A percentile compares a stretch with the other conserved stretches of the same genome.
phyloP scores from a whole-genome alignment of 495 filamentous ascomycete genomes.

The Annulohypoxylon nitens region DNA sequence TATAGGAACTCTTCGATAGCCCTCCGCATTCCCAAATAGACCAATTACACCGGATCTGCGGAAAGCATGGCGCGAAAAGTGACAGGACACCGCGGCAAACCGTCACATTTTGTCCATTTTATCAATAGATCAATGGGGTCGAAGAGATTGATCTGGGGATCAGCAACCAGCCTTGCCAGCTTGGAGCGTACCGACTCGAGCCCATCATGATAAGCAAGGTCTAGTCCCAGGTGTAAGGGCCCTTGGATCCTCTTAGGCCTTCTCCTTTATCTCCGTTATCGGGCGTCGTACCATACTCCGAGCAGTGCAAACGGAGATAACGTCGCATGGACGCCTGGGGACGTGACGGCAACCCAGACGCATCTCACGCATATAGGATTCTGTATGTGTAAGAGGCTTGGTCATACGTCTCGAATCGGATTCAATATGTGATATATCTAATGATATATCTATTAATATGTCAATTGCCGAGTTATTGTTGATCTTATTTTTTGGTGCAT shows the following conservation, averaged over 20 bases:
- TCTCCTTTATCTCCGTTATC: slow-evolving; percentile 50
- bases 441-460: slow-evolving; percentile 14
- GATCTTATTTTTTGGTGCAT: neutral
- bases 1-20: slow-evolving; percentile 36
- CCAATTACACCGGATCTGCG: slow-evolving; percentile 34
- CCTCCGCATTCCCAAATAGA: slow-evolving; percentile 39
- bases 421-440: slow-evolving; percentile 17
- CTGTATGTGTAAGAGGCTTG: slow-evolving; percentile 29
- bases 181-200: slow-evolving; percentile 9
- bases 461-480: neutral
- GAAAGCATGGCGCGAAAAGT: slow-evolving; percentile 16
- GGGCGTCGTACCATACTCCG: slow-evolving; percentile 35
- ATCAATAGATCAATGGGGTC: slow-evolving; percentile 43
- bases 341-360: slow-evolving; percentile 21
- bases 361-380: slow-evolving; percentile 18
- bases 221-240: slow-evolving; percentile 34
- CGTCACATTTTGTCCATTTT: slow-evolving; percentile 32
- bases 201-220: slow-evolving; percentile 42
- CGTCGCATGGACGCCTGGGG: slow-evolving; percentile 29
- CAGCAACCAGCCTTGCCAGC: slow-evolving; percentile 31
- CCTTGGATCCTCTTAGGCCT: slow-evolving; percentile 29
- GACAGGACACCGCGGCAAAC: slow-evolving; percentile 21
- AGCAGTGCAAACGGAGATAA: slow-evolving; percentile 45
- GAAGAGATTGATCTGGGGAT: slow-evolving; percentile 46
- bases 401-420: slow-evolving; percentile 21